Evolutionary conservation across 768 basidiomycete genomes (phyloP), one percentile per base, ranked within the genome.

Genomic region (Suillus ampliporus): DNA sequence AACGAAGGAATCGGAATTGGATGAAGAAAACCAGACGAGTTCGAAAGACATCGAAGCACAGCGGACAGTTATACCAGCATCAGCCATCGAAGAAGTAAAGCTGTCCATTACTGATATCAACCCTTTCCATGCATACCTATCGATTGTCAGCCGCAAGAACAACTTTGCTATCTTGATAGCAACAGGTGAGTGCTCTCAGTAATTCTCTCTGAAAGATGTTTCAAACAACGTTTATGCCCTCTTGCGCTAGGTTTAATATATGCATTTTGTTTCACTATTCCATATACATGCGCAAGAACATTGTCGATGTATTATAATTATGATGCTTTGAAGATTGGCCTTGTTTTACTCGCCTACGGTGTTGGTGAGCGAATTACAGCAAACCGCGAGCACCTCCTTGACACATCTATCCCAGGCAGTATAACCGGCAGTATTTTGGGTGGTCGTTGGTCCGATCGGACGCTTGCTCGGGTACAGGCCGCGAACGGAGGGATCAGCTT

Each of bases 81-180:
- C 64, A 26, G 60, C 64, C n/a, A 48, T 75, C 2, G 73, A 65
- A 19, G 74, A 80, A 38, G 71, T 89, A 60, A 84, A 83, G 65
- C 76, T 93, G 37, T 84, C 88, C 7, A 66, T 94, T 2, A 78
- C 70, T 47, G 92, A 95, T 68, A 79, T 94, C 13, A 93, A 92
- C 70, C 92, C 92, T 1, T 69, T 92, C 34, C 83, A 81, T 58
- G 89, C 90, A 0, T 82, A 92, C 46, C 67, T 78, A 37, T 70
- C 79, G 19, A 84, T 92, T 13, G 63, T 94, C 9, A 76, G 83
- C 11, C 80, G 87, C 37, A 80, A 31, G 31, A 31, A 31, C 31
- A 31, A 31, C 31, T 6, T 31, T 3, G 31, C 31, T 31, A 31
- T 31, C 31, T 31, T 31, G 31, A 31, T 31, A 31, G 31, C 31